Base-by-base conservation (phyloP, 2,329 filamentous ascomycete genomes). In the Curvularia sp. region DNA sequence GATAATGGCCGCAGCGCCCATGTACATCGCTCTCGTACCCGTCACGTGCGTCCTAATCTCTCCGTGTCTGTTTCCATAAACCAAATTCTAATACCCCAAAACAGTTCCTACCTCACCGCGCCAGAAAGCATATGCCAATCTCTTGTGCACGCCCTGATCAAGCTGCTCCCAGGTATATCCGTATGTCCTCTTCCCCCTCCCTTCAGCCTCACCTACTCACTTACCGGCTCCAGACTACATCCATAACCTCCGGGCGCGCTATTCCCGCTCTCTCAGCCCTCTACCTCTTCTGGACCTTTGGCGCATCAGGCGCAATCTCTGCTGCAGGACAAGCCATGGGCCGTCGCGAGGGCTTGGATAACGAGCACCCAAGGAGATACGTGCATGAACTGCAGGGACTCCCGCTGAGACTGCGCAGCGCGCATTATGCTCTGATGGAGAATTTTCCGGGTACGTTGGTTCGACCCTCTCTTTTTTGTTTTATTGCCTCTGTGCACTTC, bases 281-380 rank as follows among this genome's bases (percentile, higher is more conserved):
- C 8, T 67, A 69, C 33, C 38, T 69, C 10, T 69, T 69, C 60
- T 69, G 66, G 66, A 65, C 66, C 0, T 69, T 69, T 10, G 66
- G 66, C 28, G 63, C 63, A 3, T 67, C 66, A 3, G 66, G 66
- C 10, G 65, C 65, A 7, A 51, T 60, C 7, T 67, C 65, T 4
- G 66, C 60, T 6, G 65, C 66, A 10, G 66, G 66, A 9, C 66
- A 69, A 53, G 66, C 66, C 26, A 67, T 69, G 66, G 58, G 50
- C 35, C 63, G 63, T 15, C 53, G 59, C n/a, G 61, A 64, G 5
- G 65, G 63, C 3, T 12, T 65, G 5, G 63, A 65, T 7, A 54
- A 58, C 4, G 62, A 66, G 1, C 65, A 69, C 28, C 65, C 66
- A 18, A 52, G 66, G 12, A 66, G 65, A 43, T 56, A 69, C 48